phyloP scores from a whole-genome alignment of 345 rosid species.

The Eucalyptus coolabah region DNA sequence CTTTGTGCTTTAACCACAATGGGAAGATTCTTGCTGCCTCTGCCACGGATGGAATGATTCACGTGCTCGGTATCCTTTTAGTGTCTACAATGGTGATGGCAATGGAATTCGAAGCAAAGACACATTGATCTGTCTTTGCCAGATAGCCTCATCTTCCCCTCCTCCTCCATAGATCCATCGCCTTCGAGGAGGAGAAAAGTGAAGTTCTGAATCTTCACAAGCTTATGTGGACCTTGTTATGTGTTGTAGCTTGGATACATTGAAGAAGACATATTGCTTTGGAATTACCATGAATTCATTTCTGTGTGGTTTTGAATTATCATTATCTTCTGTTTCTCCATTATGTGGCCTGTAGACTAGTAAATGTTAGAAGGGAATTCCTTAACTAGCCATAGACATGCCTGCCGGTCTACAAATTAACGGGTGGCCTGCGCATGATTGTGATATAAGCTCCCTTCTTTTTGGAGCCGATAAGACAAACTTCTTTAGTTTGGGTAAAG shows the following conservation, averaged over 20 bases:
- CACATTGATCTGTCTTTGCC: background rate
- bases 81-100: background rate
- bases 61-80: conserved; percentile 74
- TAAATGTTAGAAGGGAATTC: background rate
- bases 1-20: conserved; percentile 62
- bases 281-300: background rate
- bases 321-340: background rate
- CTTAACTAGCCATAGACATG: conserved; percentile 54
- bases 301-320: background rate
- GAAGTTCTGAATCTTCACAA: background rate
- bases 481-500: conserved; percentile 54
- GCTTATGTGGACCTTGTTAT: background rate
- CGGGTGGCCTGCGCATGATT: conserved; percentile 76
- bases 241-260: background rate
- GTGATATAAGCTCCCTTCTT: conserved; percentile 44
- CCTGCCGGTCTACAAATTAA: conserved; percentile 62
- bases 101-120: background rate
- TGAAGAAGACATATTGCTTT: background rate
- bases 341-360: background rate
- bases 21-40: conserved; percentile 73
- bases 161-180: background rate
- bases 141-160: background rate
- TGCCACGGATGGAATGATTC: conserved; percentile 75
- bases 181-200: background rate
- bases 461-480: conserved; percentile 61